Conservation (phyloP, 352 stramenopile species). For the Pythium sp. region DNA sequence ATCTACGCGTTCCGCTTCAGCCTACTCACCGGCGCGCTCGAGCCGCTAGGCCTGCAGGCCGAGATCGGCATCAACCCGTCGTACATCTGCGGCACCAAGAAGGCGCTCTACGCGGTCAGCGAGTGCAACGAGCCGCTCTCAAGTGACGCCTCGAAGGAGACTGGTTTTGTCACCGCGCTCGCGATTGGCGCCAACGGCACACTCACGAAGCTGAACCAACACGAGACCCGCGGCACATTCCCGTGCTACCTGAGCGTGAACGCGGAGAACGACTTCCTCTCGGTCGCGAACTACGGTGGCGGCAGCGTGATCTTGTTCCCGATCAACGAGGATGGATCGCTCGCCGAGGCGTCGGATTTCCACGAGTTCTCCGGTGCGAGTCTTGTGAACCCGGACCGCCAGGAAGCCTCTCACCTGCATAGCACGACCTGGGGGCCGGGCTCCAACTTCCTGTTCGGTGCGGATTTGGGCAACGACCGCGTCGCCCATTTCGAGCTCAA, state of each 20-base stretch:
- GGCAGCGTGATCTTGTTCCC: slow-evolving; percentile 60
- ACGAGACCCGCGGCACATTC: slow-evolving; percentile 56
- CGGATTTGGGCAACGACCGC: slow-evolving; percentile 70
- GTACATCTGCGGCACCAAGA: slow-evolving; percentile 46
- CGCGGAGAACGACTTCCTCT: slow-evolving; percentile 42
- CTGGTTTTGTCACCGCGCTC: slow-evolving; percentile 60
- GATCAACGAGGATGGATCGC: slow-evolving; percentile 51
- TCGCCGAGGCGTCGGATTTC: slow-evolving; percentile 38
- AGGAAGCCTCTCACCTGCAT: slow-evolving; percentile 76
- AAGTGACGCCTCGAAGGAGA: slow-evolving; percentile 27
- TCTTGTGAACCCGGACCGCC: slow-evolving; percentile 48
- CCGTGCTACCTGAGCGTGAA: slow-evolving; percentile 66
- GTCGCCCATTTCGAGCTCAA: slow-evolving; percentile 63
- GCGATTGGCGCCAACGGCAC: slow-evolving; percentile 35
- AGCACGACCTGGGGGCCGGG: slow-evolving; percentile 60
- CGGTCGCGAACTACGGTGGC: slow-evolving; percentile 74
- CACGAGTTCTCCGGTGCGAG: slow-evolving; percentile 46
- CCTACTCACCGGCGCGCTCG: slow-evolving; percentile 41
- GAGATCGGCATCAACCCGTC: slow-evolving; percentile 65
- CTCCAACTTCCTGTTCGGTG: slow-evolving; percentile 37
- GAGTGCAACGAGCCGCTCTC: slow-evolving; percentile 52
- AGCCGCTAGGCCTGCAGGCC: slow-evolving; percentile 45
- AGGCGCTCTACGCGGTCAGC: slow-evolving; percentile 64
- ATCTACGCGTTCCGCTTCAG: slow-evolving; percentile 69
- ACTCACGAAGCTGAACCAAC: slow-evolving; percentile 41